Conservation (phyloP, 2,329 filamentous ascomycete species). For the Aspergillus eucalypticola region DNA sequence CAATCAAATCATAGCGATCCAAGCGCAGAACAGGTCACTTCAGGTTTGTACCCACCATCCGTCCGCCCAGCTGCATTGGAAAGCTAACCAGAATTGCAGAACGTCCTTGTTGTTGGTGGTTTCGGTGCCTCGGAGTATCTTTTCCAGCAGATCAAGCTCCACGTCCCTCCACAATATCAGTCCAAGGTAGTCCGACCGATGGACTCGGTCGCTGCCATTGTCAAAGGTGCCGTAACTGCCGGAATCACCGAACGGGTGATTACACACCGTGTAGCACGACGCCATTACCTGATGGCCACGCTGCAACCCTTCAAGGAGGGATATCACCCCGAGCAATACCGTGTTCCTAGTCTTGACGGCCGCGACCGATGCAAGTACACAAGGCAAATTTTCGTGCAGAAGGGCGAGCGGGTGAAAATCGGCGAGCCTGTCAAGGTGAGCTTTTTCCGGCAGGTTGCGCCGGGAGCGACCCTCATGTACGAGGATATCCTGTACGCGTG, state of each 20-base stretch:
- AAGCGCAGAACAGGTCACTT: slow-evolving; percentile 89
- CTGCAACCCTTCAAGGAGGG: slow-evolving; percentile 98
- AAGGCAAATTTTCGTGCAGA: slow-evolving; percentile 96
- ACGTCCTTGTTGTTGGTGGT: slow-evolving; percentile 94
- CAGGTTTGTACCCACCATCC: slow-evolving; percentile 58
- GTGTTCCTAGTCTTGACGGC: slow-evolving; percentile 91
- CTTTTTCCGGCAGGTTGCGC: slow-evolving; percentile 97
- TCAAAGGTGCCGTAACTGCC: slow-evolving; percentile 96
- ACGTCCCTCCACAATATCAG: slow-evolving; percentile 97
- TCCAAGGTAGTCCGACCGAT: slow-evolving; percentile 97
- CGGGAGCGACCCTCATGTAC: slow-evolving; percentile 97
- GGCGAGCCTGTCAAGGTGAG: slow-evolving; percentile 98
- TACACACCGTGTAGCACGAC: slow-evolving; percentile 92
- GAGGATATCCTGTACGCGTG: slow-evolving; percentile 98
- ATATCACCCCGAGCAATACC: slow-evolving; percentile 96
- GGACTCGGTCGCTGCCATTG: slow-evolving; percentile 98
- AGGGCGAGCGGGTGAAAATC: slow-evolving; percentile 98
- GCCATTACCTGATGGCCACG: slow-evolving; percentile 98
- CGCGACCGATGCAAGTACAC: slow-evolving; percentile 99
- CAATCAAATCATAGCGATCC: slow-evolving; percentile 98
- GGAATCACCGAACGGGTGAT: slow-evolving; percentile 97
- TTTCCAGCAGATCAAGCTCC: slow-evolving; percentile 98
- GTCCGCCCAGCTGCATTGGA: neutral
- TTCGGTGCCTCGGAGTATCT: slow-evolving; percentile 98
- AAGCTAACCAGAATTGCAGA: slow-evolving; percentile 50